Evolutionary conservation across 2,329 filamentous ascomycete genomes (phyloP), one percentile per base, ranked within the genome.

Genomic region (Camillea tinctor): DNA sequence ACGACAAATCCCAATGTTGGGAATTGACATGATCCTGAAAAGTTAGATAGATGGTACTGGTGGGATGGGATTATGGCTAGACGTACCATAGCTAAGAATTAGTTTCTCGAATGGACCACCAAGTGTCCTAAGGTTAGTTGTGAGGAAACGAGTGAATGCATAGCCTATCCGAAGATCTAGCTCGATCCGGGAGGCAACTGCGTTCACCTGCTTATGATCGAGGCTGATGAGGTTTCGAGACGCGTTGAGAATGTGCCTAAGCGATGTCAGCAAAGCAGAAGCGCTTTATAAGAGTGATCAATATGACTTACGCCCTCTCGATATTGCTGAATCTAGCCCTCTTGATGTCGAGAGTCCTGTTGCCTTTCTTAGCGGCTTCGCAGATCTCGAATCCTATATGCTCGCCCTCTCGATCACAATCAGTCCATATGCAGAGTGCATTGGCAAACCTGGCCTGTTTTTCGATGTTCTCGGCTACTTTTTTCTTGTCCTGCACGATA

Each of bases 381-480:
- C 92, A 88, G 62, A 99, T 94, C 74, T 99, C 94, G 48, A 90
- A 84, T 6, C 95, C 95, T 67, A 99, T 99, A 72, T 98, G 91
- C 74, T 99, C 95, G 40, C 95, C 95, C 81, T 99, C 95, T 58
- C 93, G 88, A 80, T 99, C 95, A 76, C 95, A 98, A 82, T 99
- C 95, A 0, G 95, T 99, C 95, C 95, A 99, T 68, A 99, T 97
- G 75, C 96, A 94, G 30, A 99, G 81, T 13, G 88, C 86, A 58
- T 82, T 84, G n/a, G 88, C 83, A 72, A 84, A 84, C 61, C 84
- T 84, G 19, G 95, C 94, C 74, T 96, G 89, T 1, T 84, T 79
- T 67, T 89, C 85, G 69, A 99, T 95, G 71, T 99, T 99, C 30
- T 88, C 83, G 9, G 93, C 93, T 64, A 99, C 89, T 1, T 83